Percentiles rank a stretch among this genome's conserved stretches.
Conservation (phyloP, 2,329 filamentous ascomycete species). For the Xylaria sp. region DNA sequence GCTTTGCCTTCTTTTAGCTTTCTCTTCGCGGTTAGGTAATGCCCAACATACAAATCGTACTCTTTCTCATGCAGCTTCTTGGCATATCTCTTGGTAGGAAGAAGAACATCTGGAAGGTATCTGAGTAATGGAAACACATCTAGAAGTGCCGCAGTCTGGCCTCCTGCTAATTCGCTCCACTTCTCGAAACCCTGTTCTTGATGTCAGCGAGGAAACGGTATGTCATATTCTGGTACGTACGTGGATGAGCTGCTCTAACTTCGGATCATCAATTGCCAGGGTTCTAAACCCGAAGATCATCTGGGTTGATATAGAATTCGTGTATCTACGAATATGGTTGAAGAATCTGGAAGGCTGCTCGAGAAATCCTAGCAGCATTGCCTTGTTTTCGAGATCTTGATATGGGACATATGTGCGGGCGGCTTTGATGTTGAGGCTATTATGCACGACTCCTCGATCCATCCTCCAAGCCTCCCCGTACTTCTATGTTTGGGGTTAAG, state of each 20-base stretch:
- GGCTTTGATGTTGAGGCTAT: conserved; percentile 57
- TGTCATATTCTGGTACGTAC: conserved; percentile 29
- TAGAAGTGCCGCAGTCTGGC: conserved; percentile 54
- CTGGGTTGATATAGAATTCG: conserved; percentile 58
- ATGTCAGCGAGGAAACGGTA: conserved; percentile 23
- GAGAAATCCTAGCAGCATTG: conserved; percentile 61
- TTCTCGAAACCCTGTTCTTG: conserved; percentile 37
- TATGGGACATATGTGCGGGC: conserved; percentile 62
- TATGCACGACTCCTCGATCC: conserved; percentile 54
- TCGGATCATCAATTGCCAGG: conserved; percentile 48
- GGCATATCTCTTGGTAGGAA: conserved; percentile 54
- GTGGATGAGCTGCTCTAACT: conserved; percentile 56
- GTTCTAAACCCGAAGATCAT: conserved; percentile 60
- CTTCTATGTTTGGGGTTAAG: conserved; percentile 27
- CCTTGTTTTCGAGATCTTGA: conserved; percentile 64
- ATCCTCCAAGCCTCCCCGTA: conserved; percentile 48
- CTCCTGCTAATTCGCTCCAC: conserved; percentile 36
- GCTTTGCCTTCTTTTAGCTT: conserved; percentile 46
- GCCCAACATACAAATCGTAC: conserved; percentile 54
- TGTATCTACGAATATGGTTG: conserved; percentile 58
- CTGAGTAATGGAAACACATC: conserved; percentile 60
- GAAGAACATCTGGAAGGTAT: conserved; percentile 56
- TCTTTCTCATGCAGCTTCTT: conserved; percentile 57
- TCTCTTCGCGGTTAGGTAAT: conserved; percentile 56
- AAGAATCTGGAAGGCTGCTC: conserved; percentile 54